phyloP scores from a whole-genome alignment of 345 rosid genomes.

The Crucihimalaya himalaica region DNA sequence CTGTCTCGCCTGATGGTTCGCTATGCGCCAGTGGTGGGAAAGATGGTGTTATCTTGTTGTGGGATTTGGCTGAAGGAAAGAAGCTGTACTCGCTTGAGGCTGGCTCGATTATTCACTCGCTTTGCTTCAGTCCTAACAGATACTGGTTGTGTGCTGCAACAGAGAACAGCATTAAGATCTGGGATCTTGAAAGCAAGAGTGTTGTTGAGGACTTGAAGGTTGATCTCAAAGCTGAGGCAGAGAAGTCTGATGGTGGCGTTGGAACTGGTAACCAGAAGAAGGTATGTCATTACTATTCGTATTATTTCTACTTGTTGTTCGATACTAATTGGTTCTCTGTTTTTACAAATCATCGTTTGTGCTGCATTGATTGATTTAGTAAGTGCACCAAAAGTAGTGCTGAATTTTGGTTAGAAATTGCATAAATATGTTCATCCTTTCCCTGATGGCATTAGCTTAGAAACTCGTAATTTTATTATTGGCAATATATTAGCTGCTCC shows the following conservation, averaged over 20 bases:
- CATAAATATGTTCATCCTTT: background rate
- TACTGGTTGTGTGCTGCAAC: conserved; percentile 93
- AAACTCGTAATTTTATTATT: background rate
- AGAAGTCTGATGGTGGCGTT: conserved; percentile 57
- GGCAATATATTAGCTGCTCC: background rate
- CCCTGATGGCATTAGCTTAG: background rate
- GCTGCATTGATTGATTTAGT: background rate
- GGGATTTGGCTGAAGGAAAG: conserved; percentile 89
- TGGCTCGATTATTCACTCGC: conserved; percentile 65
- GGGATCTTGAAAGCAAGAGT: conserved; percentile 93
- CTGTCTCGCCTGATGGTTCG: conserved; percentile 80
- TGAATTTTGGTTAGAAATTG: background rate
- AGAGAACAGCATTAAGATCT: conserved; percentile 77
- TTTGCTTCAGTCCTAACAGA: conserved; percentile 90
- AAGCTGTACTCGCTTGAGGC: conserved; percentile 72
- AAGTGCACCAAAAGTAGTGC: background rate
- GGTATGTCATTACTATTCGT: conserved; percentile 46
- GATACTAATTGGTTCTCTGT: background rate
- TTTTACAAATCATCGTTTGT: background rate
- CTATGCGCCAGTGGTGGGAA: conserved; percentile 83
- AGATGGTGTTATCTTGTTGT: conserved; percentile 67
- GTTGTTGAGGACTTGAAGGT: conserved; percentile 91
- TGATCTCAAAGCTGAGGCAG: conserved; percentile 85
- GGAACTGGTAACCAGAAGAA: conserved; percentile 56
- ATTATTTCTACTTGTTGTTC: background rate